Evolutionary conservation across 495 filamentous ascomycete species (phyloP), one percentile per base, ranked within the genome.

Genomic region (Platismatia glauca): DNA sequence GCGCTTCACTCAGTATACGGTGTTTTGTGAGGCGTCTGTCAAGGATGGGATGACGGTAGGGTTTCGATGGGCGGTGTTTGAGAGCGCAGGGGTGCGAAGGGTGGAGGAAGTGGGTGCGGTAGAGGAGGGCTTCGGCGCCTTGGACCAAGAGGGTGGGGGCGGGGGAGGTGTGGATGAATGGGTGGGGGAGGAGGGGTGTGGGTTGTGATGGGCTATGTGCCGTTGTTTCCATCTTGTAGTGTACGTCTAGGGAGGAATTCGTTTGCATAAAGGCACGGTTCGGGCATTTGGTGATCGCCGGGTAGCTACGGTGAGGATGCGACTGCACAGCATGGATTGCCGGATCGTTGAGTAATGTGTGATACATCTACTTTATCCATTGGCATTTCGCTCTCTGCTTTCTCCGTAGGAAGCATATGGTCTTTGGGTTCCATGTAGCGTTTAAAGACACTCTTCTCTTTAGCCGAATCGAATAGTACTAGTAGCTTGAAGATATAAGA

Each of bases 81-180:
- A 97, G 86, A 0, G 91, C 90, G 69, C 85, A 88, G 18, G 87
- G 84, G 53, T 82, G 81, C 62, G 75, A 66, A 61, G 89, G 82
- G 18, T 79, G 69, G 67, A 96, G 88, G 77, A 89, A 91, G 66
- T 82, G 84, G 12, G 92, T 93, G 68, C 82, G 83, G 88, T 92
- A 97, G 71, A 98, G 81, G 69, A 91, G 89, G 55, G 89, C 90
- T 83, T 98, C 94, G 73, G 94, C 94, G 77, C 94, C 94, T 81
- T 97, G 94, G 43, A 87, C 83, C 63, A 97, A 81, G 69, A 94
- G 78, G 20, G 76, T 72, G 64, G 79, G 75, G 56, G 82, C 77
- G 22, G 83, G 77, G 68, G 74, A 63, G 43, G 83, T 80, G 68
- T 83, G 75, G 69, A 78, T 79, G 80, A 89, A 86, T 59, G 83